Evolutionary conservation across 2,329 filamentous ascomycete species (phyloP).

Genomic region (Echinosphaeria canescens): DNA sequence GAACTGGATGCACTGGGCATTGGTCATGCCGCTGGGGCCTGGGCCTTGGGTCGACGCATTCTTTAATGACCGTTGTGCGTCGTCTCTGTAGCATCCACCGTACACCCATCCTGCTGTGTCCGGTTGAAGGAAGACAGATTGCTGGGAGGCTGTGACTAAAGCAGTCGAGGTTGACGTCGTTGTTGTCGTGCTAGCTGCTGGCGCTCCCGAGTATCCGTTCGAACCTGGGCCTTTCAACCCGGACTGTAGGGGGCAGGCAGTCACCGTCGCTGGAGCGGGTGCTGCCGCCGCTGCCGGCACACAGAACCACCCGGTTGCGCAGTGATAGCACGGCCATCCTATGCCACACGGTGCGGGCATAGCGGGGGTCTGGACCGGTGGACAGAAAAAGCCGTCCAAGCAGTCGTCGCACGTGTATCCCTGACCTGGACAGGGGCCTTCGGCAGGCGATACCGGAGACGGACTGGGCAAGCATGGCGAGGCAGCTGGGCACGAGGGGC

Average conservation of each 20-base stretch:
- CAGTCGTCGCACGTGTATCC: constrained; percentile 15
- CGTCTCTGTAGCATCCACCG: constrained; percentile 6
- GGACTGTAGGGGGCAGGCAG: neutral
- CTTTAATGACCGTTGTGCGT: too few species aligned
- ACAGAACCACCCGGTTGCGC: constrained; percentile 14
- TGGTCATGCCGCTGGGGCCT: constrained; percentile 6
- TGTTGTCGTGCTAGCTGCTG: too few species aligned
- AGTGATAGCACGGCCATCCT: constrained; percentile 15
- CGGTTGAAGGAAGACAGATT: constrained; percentile 3
- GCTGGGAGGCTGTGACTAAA: constrained; percentile 1
- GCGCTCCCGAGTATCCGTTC: too few species aligned
- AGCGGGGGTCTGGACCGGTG: constrained; percentile 12
- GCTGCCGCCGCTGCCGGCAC: constrained; percentile 7
- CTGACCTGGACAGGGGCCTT: constrained; percentile 12
- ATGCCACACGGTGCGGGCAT: constrained; percentile 12
- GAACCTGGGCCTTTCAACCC: too few species aligned
- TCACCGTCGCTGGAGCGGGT: neutral
- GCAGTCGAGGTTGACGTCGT: constrained; percentile 1
- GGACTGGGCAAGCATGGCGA: too few species aligned
- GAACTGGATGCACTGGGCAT: constrained; percentile 4
- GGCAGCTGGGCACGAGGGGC: too few species aligned
- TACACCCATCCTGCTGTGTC: constrained; percentile 3
- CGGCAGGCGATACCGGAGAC: too few species aligned
- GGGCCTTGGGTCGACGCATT: too few species aligned
- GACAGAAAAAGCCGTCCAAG: constrained; percentile 14